Evolutionary conservation across 192 early-diverging fungal genomes (phyloP), one percentile per base, ranked within the genome.

Genomic region (Linnemannia exigua): DNA sequence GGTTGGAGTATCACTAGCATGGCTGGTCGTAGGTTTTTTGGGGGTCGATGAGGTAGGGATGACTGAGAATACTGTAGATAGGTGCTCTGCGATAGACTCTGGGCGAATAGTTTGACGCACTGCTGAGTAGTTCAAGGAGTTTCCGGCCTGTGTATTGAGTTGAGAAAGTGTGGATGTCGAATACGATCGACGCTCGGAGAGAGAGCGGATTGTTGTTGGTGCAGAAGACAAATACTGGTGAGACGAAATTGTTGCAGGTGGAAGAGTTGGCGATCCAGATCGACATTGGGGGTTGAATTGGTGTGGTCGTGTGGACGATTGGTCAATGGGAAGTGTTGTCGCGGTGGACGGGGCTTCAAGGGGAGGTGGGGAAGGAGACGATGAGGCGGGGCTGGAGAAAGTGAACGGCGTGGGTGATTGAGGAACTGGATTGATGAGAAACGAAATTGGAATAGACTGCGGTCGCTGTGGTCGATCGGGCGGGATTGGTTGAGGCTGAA

Each of bases 391-490:
- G 28, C 58, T 63, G 4, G 37, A 36, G 58, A 50, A 67, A 6
- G 15, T 22, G 41, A 79, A 79, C 7, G 70, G 71, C n/a, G 35
- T 17, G 14, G 80, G 75, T 28, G 80, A 82, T 19, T 82, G 37
- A 22, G 81, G 70, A 31, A 36, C 31, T 12, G 81, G 50, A 44
- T 83, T 77, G 1, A 83, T 66, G 19, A 83, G 61, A 25, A 77
- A 83, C 0, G 75, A 74, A 25, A 83, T 72, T 16, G 81, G 76
- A 47, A 83, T 83, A 11, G 75, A 68, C 6, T 47, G 80, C 4
- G 63, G 33, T 46, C 66, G 47, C 31, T 20, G 72, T 33, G 5
- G 75, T 16, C 19, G 75, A 68, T 75, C 33, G 37, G 19, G 58
- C 37, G 17, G 52, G 14, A 11, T 63, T 63, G 58, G 12, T 15